phyloP scores from a whole-genome alignment of 257 asterid species.

The Cruciata laevipes region DNA sequence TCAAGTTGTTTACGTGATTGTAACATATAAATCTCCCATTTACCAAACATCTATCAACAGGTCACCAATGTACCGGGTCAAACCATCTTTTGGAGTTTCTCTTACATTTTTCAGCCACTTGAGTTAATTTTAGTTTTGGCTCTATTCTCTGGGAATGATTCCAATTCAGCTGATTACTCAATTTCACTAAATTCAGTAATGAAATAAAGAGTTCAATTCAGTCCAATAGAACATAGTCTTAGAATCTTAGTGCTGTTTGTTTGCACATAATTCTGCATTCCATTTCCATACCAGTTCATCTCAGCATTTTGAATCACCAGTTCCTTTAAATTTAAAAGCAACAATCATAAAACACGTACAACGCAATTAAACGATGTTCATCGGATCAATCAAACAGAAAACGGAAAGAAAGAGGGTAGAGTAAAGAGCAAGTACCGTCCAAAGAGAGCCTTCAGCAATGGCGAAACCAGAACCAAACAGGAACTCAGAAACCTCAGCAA shows the following conservation, averaged over 20 bases:
- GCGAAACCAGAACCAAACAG: constrained; percentile 97
- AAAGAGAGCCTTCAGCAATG: constrained; percentile 92
- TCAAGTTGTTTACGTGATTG: too few species aligned
- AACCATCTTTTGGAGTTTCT: background rate
- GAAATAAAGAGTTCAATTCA: background rate
- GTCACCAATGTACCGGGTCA: background rate
- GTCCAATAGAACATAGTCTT: background rate
- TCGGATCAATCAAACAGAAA: background rate
- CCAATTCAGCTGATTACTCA: background rate
- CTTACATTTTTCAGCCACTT: background rate
- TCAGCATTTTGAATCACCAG: background rate
- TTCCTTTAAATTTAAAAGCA: background rate
- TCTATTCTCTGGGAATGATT: background rate
- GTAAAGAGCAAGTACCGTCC: constrained; percentile 46
- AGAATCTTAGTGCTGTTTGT: too few species aligned
- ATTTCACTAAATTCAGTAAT: too few species aligned
- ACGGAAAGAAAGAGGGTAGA: background rate
- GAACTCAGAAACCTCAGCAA: constrained; percentile 86
- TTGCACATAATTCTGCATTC: background rate
- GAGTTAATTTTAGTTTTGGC: background rate
- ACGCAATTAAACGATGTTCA: background rate
- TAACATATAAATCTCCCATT: too few species aligned
- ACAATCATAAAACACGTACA: background rate
- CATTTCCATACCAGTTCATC: background rate
- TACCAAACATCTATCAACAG: background rate